phyloP scores from a whole-genome alignment of 768 basidiomycete species.

The Sutorius australiensis region DNA sequence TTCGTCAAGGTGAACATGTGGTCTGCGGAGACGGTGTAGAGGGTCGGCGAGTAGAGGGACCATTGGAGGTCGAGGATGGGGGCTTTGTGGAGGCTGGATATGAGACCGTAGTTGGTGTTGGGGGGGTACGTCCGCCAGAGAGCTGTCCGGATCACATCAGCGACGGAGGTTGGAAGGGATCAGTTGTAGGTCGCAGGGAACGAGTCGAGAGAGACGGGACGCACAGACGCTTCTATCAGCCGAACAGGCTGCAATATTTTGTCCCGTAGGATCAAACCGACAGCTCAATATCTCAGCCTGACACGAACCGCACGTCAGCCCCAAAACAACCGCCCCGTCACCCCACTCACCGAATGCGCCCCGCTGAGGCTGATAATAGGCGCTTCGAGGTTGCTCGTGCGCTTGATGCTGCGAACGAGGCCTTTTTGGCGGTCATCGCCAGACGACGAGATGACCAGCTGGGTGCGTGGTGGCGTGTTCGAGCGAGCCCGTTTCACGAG shows the following conservation, averaged over 20 bases:
- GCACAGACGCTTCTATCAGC: slow-evolving; percentile 86
- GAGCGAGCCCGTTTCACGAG: slow-evolving; percentile 62
- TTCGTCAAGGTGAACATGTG: slow-evolving; percentile 75
- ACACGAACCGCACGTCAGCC: neutral
- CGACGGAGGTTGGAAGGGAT: neutral
- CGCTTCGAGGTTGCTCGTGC: slow-evolving; percentile 90
- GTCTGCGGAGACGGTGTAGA: slow-evolving; percentile 91
- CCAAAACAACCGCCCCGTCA: neutral
- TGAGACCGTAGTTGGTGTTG: slow-evolving; percentile 87
- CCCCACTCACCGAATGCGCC: slow-evolving; percentile 71
- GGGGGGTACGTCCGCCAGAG: slow-evolving; percentile 91
- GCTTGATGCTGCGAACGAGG: slow-evolving; percentile 77
- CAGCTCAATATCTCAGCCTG: slow-evolving; percentile 84
- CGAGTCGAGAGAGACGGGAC: slow-evolving; percentile 29
- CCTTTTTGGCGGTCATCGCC: slow-evolving; percentile 73
- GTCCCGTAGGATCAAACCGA: slow-evolving; percentile 91
- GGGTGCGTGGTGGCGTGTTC: slow-evolving; percentile 51
- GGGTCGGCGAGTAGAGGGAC: slow-evolving; percentile 66
- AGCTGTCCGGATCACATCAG: slow-evolving; percentile 40
- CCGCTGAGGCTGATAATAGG: slow-evolving; percentile 91
- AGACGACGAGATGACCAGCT: slow-evolving; percentile 74
- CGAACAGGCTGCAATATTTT: slow-evolving; percentile 90
- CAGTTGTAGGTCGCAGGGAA: slow-evolving; percentile 1
- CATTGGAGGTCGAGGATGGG: slow-evolving; percentile 92
- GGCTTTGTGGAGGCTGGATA: slow-evolving; percentile 81